Evolutionary conservation across 1,284 basidiomycete genomes (phyloP).

Genomic region (Ceratobasidium papillatum): DNA sequence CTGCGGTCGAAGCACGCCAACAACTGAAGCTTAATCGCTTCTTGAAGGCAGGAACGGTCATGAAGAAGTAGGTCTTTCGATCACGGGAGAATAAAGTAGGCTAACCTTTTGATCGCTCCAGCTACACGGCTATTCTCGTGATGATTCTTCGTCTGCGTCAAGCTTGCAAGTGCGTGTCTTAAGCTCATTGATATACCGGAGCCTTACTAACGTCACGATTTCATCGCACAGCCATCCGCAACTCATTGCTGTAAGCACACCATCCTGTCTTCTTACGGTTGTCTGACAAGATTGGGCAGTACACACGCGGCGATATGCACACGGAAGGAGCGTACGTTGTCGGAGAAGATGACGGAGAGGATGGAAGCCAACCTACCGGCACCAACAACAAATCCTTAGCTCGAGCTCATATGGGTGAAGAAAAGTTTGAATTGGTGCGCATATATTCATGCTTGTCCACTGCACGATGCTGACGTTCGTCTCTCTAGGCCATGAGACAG

Average conservation of each 20-base stretch:
- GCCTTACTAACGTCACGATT: not conserved
- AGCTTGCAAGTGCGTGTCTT: conserved; percentile 58
- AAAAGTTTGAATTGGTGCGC: conserved; percentile 63
- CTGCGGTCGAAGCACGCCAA: conserved; percentile 63
- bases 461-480: conserved; percentile 52
- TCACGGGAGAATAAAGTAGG: not conserved
- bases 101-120: conserved; percentile 1
- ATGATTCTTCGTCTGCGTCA: conserved; percentile 74
- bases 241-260: conserved; percentile 62
- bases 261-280: too few relatives aligned
- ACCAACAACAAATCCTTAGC: conserved; percentile 50
- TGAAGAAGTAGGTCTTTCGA: conserved; percentile 64
- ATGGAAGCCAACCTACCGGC: not conserved
- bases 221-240: conserved; percentile 61
- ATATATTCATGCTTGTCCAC: conserved; percentile 55
- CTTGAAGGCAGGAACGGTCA: conserved; percentile 62
- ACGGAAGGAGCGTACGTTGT: conserved; percentile 58
- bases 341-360: conserved; percentile 62
- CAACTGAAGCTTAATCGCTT: conserved; percentile 66
- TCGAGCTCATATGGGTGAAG: conserved; percentile 61
- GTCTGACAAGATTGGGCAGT: conserved; percentile 9
- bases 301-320: conserved; percentile 38
- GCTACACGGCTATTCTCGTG: conserved; percentile 53
- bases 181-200: not conserved
- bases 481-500: conserved; percentile 58